Base-by-base conservation (phyloP, 129 eudicot species). In the Helichrysum umbraculigerum region DNA sequence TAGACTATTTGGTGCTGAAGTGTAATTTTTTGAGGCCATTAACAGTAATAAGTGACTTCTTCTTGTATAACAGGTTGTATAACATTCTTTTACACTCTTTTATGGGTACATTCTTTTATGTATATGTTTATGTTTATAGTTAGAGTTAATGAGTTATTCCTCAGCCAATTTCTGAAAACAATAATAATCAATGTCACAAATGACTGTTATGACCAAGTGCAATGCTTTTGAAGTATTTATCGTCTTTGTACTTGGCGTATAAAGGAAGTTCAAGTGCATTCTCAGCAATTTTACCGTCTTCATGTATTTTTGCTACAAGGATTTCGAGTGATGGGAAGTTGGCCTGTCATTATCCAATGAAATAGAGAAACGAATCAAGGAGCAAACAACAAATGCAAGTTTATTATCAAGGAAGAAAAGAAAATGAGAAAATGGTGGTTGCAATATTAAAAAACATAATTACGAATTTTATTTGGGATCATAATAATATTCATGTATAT, bases 321-420 rank as follows among this genome's bases (percentile, higher is more conserved):
- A 92, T 83, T 60, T 95, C 99, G 1, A 91, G 94, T 42, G 99
- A 89, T 5, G 96, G 75, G 71, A 95, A 95, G 73, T 91, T 95
- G 19, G 87, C 85, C 99, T 95, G 90, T 70, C 70, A 78, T 29
- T 28, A 64, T 57, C 29, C 73, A 82, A 76, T 44, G 7, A 59
- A 52, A 20, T 17, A 20, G 7, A 69, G 21, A 41, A 73, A 59
- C 16, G 19, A 39, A 39, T 39, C 44, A 39, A 39, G 1, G 44
- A 39, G 44, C 44, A 39, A 39, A 39, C 12, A 2, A 39, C 44
- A 8, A 39, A 8, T 2, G 44, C 44, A 39, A 39, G 11, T 39
- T 39, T 39, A 7, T 1, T 1, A 39, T 39, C 11, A 39, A 7
- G 44, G 11, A 7, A 39, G 44, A 8, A 7, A 8, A 7, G 8